These are phyloP conservation scores for Aspergillus tamarii DNA, from an alignment of 2,329 filamentous ascomycete species.

Conservation along the genomic window DNA sequence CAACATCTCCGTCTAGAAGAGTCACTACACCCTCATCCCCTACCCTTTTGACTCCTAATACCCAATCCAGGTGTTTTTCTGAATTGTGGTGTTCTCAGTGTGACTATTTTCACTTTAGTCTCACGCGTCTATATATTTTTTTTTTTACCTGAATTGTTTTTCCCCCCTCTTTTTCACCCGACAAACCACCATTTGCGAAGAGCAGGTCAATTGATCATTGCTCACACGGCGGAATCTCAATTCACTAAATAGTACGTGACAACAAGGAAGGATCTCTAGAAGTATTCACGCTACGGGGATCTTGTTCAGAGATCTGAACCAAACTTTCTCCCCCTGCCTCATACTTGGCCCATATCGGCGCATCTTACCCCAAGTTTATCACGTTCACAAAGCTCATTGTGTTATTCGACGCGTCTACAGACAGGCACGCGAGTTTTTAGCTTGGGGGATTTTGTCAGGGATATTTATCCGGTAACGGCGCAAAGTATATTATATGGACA, in stretches of 20 bases:
- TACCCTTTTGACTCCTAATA: conserved; percentile 9
- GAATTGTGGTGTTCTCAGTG: conserved; percentile 10
- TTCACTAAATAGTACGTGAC: conserved; percentile 27
- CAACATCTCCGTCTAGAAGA: conserved; percentile 20
- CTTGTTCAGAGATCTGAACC: conserved; percentile 17
- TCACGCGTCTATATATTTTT: conserved; percentile 18
- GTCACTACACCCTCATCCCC: conserved; percentile 17
- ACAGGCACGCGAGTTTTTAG: conserved; percentile 30
- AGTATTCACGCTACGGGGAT: conserved; percentile 16
- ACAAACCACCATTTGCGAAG: background rate
- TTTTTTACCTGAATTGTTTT: conserved; percentile 10
- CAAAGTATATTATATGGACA: conserved; percentile 57
- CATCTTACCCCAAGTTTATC: conserved; percentile 19
- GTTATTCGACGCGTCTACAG: conserved; percentile 34
- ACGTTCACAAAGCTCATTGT: conserved; percentile 34
- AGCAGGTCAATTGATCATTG: conserved; percentile 5
- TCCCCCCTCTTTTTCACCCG: conserved; percentile 10
- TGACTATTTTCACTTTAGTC: conserved; percentile 9
- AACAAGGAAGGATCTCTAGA: conserved; percentile 16
- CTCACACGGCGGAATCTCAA: conserved; percentile 4
- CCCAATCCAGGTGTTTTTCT: conserved; percentile 11
- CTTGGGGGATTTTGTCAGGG: conserved; percentile 26
- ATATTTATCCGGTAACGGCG: conserved; percentile 25
- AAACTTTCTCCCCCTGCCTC: conserved; percentile 15
- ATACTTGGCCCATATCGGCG: conserved; percentile 18